Base-by-base conservation (phyloP, 2,329 filamentous ascomycete genomes). In the Aspergillus pseudotamarii region DNA sequence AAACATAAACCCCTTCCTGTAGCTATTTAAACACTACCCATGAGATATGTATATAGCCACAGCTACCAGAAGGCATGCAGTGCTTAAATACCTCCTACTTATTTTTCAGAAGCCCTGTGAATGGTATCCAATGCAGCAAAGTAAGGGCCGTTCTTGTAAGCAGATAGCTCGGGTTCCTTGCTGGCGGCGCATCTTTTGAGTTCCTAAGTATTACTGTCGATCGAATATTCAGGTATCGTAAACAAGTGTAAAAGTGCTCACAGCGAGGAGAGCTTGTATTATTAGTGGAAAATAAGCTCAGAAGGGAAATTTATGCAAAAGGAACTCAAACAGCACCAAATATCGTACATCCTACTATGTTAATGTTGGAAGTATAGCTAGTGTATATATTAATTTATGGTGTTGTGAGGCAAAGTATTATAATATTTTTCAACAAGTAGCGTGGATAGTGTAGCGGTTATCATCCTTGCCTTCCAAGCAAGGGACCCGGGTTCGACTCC, bases 401-500 rank as follows among this genome's bases (percentile, higher is more conserved):
- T 6, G 16, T 16, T 36, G 34, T 36, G 0, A 6, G 2, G 34
- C 14, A 16, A 1, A 0, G 12, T 36, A 16, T 3, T 6, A 16
- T 16, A 41, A n/a, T 41, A 41, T 9, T 41, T 19, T n/a, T 41
- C 38, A 43, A 53, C 1, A 0, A 38, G 32, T 2, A 38, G 43
- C 46, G 45, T 36, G 30, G 41, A 26, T 46, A 58, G 56, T 58
- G 41, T 58, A 58, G 48, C 56, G 56, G 56, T 58, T 58, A 58
- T 58, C 41, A 58, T 58, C 30, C 56, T 58, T 46, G 56, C 56
- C 56, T 58, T 58, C 56, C 56, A 58, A 58, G 56, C 56, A 46
- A 48, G 56, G 30, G 56, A 46, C 56, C 56, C 41, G 56, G 56
- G 56, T 58, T 58, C 56, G 56, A 58, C 56, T 58, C 56, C 56